phyloP scores from a whole-genome alignment of 208 protist genomes.

The Zelonia costaricensis region DNA sequence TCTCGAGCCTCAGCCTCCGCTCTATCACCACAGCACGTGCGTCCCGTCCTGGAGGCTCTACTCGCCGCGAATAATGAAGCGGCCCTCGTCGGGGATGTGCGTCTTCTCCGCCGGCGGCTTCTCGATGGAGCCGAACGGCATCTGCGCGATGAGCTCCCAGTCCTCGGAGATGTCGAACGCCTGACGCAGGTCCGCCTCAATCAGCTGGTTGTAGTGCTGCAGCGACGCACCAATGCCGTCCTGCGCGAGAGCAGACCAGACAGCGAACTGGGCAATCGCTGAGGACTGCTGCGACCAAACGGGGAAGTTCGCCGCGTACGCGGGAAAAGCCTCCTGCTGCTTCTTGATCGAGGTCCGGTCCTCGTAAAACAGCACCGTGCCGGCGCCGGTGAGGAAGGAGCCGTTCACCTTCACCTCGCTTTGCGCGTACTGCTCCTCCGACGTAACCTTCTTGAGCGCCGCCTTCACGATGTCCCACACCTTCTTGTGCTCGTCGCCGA shows the following conservation, averaged over 20 bases:
- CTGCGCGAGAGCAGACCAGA: slow-evolving; percentile 55
- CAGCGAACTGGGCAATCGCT: slow-evolving; percentile 54
- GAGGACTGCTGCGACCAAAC: slow-evolving; percentile 45
- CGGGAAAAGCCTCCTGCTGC: slow-evolving; percentile 43
- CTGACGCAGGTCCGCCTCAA: slow-evolving; percentile 28
- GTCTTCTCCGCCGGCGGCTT: slow-evolving; percentile 39
- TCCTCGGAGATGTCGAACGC: slow-evolving; percentile 39
- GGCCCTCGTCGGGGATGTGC: slow-evolving; percentile 35
- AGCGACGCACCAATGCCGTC: slow-evolving; percentile 42
- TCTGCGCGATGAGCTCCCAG: slow-evolving; percentile 57
- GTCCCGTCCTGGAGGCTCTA: no score
- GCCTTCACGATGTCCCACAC: slow-evolving; percentile 54
- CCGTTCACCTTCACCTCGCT: slow-evolving; percentile 39
- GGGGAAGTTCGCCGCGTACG: slow-evolving; percentile 46
- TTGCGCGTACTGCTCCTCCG: slow-evolving; percentile 28
- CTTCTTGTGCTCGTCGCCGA: slow-evolving; percentile 51
- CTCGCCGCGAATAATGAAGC: slow-evolving; percentile 41
- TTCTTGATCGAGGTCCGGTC: slow-evolving; percentile 32
- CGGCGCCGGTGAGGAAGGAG: slow-evolving; percentile 51
- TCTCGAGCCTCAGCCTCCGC: no score
- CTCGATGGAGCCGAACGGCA: slow-evolving; percentile 58
- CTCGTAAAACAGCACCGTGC: slow-evolving; percentile 66
- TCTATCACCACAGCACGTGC: no score
- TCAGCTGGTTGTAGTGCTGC: slow-evolving; percentile 65
- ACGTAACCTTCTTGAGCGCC: slow-evolving; percentile 33